A percentile compares a stretch with the other conserved stretches of the same genome.
phyloP scores from a whole-genome alignment of 257 asterid genomes.

The Solanum corneliomulleri region DNA sequence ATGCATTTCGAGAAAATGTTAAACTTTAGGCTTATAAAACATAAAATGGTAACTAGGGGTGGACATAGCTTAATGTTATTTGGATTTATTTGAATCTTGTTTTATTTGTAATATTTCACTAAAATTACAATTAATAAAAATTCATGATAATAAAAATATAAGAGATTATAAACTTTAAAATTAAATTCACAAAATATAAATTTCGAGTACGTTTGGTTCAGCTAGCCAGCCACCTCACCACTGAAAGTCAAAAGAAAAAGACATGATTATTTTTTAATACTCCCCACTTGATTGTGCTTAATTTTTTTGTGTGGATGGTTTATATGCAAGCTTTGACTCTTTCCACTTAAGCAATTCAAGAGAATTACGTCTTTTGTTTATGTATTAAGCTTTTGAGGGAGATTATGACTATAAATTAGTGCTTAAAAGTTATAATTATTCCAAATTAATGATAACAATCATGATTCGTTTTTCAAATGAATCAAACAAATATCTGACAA shows the following conservation, averaged over 20 bases:
- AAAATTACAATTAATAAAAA: background rate
- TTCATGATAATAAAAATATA: background rate
- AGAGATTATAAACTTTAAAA: background rate
- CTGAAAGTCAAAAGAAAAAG: background rate
- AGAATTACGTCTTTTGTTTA: constrained; percentile 19
- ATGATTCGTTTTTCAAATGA: background rate
- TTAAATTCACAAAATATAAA: background rate
- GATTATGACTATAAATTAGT: background rate
- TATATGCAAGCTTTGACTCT: constrained; percentile 18
- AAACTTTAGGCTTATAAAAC: background rate
- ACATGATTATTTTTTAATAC: background rate
- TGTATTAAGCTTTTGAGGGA: constrained; percentile 6
- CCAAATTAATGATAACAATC: background rate
- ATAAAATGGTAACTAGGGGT: background rate
- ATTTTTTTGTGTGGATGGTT: constrained; percentile 24
- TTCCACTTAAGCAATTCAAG: constrained; percentile 24
- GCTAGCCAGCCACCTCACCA: background rate
- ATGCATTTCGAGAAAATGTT: background rate
- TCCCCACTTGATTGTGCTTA: constrained; percentile 11
- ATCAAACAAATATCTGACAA: background rate
- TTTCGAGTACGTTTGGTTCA: background rate
- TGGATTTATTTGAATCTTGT: background rate
- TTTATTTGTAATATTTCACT: background rate
- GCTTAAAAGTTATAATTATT: background rate
- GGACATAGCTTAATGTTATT: background rate